Evolutionary conservation across 768 basidiomycete species (phyloP).

Genomic region (Pleurotus sapidus): DNA sequence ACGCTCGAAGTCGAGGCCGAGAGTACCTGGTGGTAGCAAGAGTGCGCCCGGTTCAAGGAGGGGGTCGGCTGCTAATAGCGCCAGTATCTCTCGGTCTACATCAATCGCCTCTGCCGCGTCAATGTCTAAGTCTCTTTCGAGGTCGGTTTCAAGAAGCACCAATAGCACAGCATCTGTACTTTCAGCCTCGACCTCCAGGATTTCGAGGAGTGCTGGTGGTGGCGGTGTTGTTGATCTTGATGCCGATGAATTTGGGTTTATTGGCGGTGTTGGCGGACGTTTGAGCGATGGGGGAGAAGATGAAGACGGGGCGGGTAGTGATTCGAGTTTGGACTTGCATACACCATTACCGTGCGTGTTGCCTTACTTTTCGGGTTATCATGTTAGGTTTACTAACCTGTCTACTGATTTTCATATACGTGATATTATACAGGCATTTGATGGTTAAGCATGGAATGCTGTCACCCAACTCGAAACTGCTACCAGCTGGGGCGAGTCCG

Average conservation of each 20-base stretch:
- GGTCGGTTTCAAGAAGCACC: neutral
- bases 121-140: neutral
- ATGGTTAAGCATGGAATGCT: constrained; percentile 68
- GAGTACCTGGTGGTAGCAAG: neutral
- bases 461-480: constrained; percentile 61
- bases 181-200: too few species aligned
- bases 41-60: neutral
- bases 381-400: constrained; percentile 7
- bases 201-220: neutral
- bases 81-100: neutral
- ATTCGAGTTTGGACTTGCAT: constrained; percentile 67
- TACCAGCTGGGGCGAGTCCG: constrained; percentile 40
- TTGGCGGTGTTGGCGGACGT: neutral
- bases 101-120: too few species aligned
- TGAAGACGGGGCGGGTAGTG: constrained; percentile 27
- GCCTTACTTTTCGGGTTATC: constrained; percentile 2
- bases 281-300: neutral
- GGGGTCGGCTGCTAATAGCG: neutral
- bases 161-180: neutral
- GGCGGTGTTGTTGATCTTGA: neutral
- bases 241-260: neutral
- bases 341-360: constrained; percentile 64
- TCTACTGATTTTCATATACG: neutral
- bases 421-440: constrained; percentile 41
- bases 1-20: neutral